phyloP scores from a whole-genome alignment of 2,329 filamentous ascomycete species.

The Diplodia sapinea region DNA sequence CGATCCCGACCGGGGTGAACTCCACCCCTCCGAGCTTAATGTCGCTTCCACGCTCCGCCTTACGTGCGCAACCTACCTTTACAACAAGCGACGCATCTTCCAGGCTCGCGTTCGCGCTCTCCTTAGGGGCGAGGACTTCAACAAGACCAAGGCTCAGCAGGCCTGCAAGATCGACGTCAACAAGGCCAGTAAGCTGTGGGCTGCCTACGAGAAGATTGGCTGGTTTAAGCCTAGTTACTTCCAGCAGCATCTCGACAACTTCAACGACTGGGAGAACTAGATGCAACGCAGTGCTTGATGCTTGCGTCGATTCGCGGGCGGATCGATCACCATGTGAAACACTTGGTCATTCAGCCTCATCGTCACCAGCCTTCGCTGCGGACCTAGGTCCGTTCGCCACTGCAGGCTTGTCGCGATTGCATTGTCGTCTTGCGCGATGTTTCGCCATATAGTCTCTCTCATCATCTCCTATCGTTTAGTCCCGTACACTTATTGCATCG shows the following conservation, averaged over 20 bases:
- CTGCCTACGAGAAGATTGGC: constrained; percentile 82
- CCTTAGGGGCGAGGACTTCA: constrained; percentile 77
- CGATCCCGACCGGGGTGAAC: constrained; percentile 71
- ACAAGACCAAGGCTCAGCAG: constrained; percentile 94
- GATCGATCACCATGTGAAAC: constrained; percentile 30
- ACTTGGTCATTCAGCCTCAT: constrained; percentile 19
- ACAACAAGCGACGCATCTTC: constrained; percentile 92
- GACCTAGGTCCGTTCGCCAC: constrained; percentile 17
- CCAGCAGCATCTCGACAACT: constrained; percentile 48
- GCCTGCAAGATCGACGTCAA: constrained; percentile 99
- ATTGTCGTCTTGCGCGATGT: neutral
- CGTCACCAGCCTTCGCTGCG: neutral
- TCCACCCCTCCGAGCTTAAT: constrained; percentile 78
- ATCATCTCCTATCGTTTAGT: neutral
- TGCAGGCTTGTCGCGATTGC: neutral
- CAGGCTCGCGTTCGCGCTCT: constrained; percentile 72
- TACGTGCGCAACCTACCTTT: constrained; percentile 86
- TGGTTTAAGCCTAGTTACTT: constrained; percentile 72
- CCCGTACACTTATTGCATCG: constrained; percentile 18
- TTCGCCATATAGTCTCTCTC: constrained; percentile 2
- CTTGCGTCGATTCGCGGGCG: constrained; percentile 28
- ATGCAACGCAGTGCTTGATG: constrained; percentile 11
- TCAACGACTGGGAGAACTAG: constrained; percentile 30
- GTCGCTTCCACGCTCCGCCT: constrained; percentile 81
- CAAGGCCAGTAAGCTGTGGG: constrained; percentile 93